Base-by-base conservation (phyloP, 352 stramenopile genomes). In the Pythium insidiosum region DNA sequence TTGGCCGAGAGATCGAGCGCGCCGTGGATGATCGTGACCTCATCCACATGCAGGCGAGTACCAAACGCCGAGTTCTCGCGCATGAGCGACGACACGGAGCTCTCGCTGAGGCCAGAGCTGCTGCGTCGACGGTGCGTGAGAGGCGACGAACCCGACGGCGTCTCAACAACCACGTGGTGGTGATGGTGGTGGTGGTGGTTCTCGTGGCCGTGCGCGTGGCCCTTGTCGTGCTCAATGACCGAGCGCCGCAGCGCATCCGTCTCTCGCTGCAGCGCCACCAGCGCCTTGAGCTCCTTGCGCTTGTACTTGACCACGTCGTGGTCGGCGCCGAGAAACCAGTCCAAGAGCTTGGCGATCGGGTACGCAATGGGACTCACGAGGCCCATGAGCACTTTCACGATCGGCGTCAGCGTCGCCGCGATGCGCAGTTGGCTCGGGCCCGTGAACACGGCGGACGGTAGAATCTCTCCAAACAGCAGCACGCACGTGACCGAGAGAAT, bases 401-500 rank as follows among this genome's bases (percentile, higher is more conserved):
- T 36, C 0, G 86, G 88, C 13, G 78, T 68, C 30, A 98, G 63
- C 22, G 49, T 53, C 13, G 81, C 62, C 0, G 89, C 92, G 18
- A 98, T 90, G 9, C 62, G 49, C 4, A 99, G 68, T 63, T 98
- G 93, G 54, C 95, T 78, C 6, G 89, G 91, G 0, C 94, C 93
- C 3, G 93, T 98, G 52, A 98, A 98, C 6, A 98, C 61, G 0
- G 94, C 94, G 1, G 75, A 95, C 10, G 94, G 94, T n/a, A 98
- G 71, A 50, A 99, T 98, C 56, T 99, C 95, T 6, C 94, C 94
- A 61, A 98, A 98, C 22, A 98, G 53, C 15, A 99, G 65, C 23
- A 99, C 88, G 16, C 95, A 79, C 0, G 89, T 97, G 2, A 98
- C 93, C 5, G 89, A 97, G n/a, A 98, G 63, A n/a, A 98, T 56